phyloP scores from a whole-genome alignment of 73 alveolate genomes.

The Tetrahymena thermophila region DNA sequence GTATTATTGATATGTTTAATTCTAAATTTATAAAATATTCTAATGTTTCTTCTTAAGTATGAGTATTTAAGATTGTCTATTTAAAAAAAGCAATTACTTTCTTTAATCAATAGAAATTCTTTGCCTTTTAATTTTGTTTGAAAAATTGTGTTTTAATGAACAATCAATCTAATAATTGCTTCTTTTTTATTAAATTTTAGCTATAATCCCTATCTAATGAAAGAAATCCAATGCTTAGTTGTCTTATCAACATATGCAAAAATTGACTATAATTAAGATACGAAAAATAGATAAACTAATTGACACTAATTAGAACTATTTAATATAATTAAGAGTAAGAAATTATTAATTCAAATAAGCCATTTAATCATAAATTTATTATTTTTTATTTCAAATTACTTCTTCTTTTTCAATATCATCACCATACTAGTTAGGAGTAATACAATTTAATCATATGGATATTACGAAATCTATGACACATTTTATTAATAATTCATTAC shows the following conservation, averaged over 20 bases:
- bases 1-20: background rate
- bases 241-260: background rate
- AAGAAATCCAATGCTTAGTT: background rate
- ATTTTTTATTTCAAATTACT: background rate
- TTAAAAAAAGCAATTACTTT: background rate
- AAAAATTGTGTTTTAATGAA: background rate
- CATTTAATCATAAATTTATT: too few relatives aligned
- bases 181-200: background rate
- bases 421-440: background rate
- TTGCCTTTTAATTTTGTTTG: background rate
- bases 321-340: background rate
- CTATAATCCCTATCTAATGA: background rate
- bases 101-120: background rate
- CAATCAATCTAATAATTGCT: background rate
- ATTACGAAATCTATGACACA: background rate
- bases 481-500: too few relatives aligned
- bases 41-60: background rate
- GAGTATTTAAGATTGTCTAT: background rate
- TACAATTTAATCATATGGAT: too few relatives aligned
- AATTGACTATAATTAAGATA: background rate
- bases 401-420: too few relatives aligned
- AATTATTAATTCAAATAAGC: background rate
- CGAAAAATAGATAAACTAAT: background rate
- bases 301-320: background rate
- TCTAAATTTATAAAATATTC: background rate